A percentile compares a stretch with the other conserved stretches of the same genome.
phyloP scores from a whole-genome alignment of 768 basidiomycete genomes.

The Boletellus ananiceps region DNA sequence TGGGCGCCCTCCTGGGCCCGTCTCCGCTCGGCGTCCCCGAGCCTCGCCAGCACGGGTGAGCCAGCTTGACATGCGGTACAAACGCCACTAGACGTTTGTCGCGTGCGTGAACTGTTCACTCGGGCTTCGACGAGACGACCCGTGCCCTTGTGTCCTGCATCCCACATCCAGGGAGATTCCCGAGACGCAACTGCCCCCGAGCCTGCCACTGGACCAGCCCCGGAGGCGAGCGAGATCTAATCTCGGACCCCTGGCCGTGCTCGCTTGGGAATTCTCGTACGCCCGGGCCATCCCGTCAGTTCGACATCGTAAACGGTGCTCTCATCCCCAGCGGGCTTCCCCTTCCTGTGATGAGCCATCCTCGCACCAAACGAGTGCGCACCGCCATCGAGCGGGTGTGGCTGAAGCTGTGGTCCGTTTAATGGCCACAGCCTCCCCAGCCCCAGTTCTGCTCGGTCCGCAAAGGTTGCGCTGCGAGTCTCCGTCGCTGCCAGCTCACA shows the following conservation, averaged over 20 bases:
- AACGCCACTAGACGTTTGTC: constrained; percentile 30
- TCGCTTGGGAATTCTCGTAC: constrained; percentile 24
- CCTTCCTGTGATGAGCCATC: constrained; percentile 12
- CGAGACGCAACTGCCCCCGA: constrained; percentile 3
- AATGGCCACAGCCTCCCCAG: constrained; percentile 3
- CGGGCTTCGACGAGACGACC: background rate
- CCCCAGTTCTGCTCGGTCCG: constrained; percentile 14
- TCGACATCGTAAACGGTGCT: background rate
- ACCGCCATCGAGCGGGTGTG: constrained; percentile 7
- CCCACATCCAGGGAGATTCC: constrained; percentile 3
- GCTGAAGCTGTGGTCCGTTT: constrained; percentile 7
- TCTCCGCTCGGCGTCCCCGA: no score
- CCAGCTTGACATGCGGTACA: constrained; percentile 13
- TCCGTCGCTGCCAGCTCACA: constrained; percentile 12
- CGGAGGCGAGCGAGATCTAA: constrained; percentile 20
- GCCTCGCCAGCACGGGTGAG: background rate
- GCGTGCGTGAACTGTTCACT: constrained; percentile 23
- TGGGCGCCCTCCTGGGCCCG: no score
- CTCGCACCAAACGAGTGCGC: constrained; percentile 15
- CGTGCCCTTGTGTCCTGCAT: constrained; percentile 1
- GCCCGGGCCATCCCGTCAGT: constrained; percentile 19
- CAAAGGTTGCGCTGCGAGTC: constrained; percentile 32
- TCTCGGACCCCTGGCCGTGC: constrained; percentile 10
- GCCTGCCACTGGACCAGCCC: background rate
- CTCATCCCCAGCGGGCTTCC: constrained; percentile 25